Base-by-base conservation (phyloP, 1,284 basidiomycete species). In the Puccinia horiana region DNA sequence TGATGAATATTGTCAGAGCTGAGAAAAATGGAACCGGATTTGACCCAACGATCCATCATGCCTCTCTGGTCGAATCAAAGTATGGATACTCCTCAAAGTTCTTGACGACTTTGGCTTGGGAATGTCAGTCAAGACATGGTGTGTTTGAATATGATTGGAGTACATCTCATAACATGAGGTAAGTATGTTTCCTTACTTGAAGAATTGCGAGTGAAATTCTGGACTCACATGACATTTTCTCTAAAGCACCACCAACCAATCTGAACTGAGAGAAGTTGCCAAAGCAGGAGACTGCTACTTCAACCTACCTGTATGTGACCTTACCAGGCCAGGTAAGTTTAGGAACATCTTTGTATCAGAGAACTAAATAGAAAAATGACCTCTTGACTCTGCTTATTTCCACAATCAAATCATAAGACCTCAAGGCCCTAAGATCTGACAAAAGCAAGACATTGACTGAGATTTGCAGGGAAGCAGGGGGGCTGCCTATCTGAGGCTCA, bases 1-100 rank as follows among this genome's bases (percentile, higher is more conserved):
- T 82, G 81, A 76, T 82, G 73, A 76, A 76, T 32, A 82, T 82
- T 35, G 81, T 69, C 5, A 69, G 81, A 72, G 81, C 49, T n/a
- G 81, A 82, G 61, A 82, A 67, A 18, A 29, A 61, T 32, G 81
- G 81, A 20, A 63, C 44, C 29, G 74, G 74, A 58, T 69, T 70
- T 54, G 63, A 82, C 35, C 37, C 54, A 2, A 82, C 81, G 18
- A 82, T 82, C 18, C 72, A 82, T 49, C 73, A 82, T 26, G 74
- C 81, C 9, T 70, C 58, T 69, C 49, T 76, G 23, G 63, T 70
- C 5, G 63, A 76, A 76, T 40, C 63, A 1, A 82, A 82, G 54
- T 82, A 82, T 20, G 44, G 44, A 37, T 82, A 82, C 42, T 67
- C 72, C 1, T 20, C 81, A 2, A 32, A 82, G 65, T 82, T 76